phyloP scores from a whole-genome alignment of 192 early-diverging fungal genomes.

The Coemansia asiatica region DNA sequence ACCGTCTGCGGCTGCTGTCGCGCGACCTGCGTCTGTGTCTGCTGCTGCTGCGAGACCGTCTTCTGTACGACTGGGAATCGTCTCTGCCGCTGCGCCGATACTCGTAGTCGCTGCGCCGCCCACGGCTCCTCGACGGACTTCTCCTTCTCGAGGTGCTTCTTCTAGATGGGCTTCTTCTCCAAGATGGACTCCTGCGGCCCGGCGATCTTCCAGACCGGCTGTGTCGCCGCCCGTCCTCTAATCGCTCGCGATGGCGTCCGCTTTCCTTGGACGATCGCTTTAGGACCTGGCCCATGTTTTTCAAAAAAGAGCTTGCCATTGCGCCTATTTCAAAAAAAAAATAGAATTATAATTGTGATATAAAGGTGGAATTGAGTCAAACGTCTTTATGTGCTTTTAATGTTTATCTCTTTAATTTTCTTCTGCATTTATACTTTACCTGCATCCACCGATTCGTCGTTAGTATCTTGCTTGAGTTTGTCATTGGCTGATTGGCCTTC shows the following conservation, averaged over 20 bases:
- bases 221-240: conserved; percentile 18
- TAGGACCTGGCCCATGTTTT: conserved; percentile 33
- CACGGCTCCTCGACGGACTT: conserved; percentile 36
- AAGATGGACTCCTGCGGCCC: background rate
- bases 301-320: conserved; percentile 41
- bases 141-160: conserved; percentile 34
- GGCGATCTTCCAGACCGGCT: background rate
- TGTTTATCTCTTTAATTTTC: no score
- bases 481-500: no score
- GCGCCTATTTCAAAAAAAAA: conserved; percentile 7
- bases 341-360: background rate
- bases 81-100: conserved; percentile 27
- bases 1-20: conserved; percentile 42
- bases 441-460: background rate
- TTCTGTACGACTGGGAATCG: conserved; percentile 44
- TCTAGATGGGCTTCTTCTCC: conserved; percentile 16
- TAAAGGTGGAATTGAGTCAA: background rate
- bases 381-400: background rate
- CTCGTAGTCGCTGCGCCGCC: conserved; percentile 55
- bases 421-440: conserved; percentile 1
- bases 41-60: conserved; percentile 52
- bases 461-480: background rate
- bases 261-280: background rate
- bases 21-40: conserved; percentile 39
- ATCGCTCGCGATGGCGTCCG: background rate